A percentile compares a stretch with the other conserved stretches of the same genome.
Evolutionary conservation across 371 early-diverging fungal species (phyloP).

Genomic region (Nematocida sp.): DNA sequence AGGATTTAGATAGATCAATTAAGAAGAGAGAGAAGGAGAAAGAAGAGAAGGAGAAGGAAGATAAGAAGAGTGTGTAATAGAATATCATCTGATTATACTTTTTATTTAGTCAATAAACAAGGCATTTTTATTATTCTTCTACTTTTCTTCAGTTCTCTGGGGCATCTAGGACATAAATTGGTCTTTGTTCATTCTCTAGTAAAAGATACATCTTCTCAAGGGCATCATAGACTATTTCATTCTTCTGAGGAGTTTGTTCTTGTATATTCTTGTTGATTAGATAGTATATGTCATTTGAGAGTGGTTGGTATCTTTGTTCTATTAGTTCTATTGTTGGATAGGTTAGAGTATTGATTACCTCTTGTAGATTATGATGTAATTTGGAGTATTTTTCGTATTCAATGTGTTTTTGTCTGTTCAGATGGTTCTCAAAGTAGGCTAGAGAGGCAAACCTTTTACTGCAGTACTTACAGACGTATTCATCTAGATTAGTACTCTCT

Average conservation of each 20-base stretch:
- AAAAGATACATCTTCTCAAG: conserved; percentile 42
- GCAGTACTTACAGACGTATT: conserved; percentile 42
- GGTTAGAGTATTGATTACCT: background rate
- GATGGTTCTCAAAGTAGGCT: conserved; percentile 48
- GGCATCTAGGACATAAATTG: background rate
- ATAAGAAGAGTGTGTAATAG: too few species aligned
- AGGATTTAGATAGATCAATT: too few species aligned
- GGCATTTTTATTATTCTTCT: background rate
- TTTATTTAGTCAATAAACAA: background rate
- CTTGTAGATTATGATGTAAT: conserved; percentile 1
- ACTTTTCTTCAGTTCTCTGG: background rate
- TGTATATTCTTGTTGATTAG: background rate
- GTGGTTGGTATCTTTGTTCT: conserved; percentile 4
- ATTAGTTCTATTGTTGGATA: conserved; percentile 33
- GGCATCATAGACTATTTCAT: background rate
- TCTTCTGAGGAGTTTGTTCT: background rate
- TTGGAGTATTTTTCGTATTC: conserved; percentile 27
- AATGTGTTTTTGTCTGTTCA: conserved; percentile 18
- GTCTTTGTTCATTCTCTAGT: background rate
- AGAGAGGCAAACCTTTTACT: conserved; percentile 22
- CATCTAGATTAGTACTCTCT: background rate
- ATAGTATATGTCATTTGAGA: conserved; percentile 8
- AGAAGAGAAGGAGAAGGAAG: too few species aligned
- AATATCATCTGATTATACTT: too few species aligned
- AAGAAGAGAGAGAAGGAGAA: too few species aligned